phyloP scores from a whole-genome alignment of 2,329 filamentous ascomycete species.

The Lasiodiplodia citricola region DNA sequence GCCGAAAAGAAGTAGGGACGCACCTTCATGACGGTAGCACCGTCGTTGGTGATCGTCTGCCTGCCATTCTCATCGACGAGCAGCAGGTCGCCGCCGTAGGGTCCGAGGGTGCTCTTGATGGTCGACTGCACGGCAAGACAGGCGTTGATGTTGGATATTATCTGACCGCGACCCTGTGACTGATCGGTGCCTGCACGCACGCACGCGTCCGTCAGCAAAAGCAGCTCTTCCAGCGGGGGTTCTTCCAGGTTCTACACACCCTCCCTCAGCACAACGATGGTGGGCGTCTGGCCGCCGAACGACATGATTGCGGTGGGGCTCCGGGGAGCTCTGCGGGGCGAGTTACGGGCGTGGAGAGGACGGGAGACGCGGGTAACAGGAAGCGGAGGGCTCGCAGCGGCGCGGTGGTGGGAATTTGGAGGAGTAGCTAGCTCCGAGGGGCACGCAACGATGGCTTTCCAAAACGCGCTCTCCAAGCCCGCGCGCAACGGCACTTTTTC shows the following conservation, averaged over 20 bases:
- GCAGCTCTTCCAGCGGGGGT: background rate
- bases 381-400: background rate
- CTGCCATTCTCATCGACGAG: slow-evolving; percentile 94
- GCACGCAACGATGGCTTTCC: slow-evolving; percentile 24
- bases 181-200: slow-evolving; percentile 91
- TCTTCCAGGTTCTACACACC: slow-evolving; percentile 62
- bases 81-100: slow-evolving; percentile 94
- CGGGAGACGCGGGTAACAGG: background rate
- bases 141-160: slow-evolving; percentile 98
- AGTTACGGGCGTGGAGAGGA: background rate
- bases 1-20: slow-evolving; percentile 30
- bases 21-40: slow-evolving; percentile 98
- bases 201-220: slow-evolving; percentile 9
- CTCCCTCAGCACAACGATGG: slow-evolving; percentile 97
- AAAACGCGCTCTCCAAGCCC: slow-evolving; percentile 25
- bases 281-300: slow-evolving; percentile 96
- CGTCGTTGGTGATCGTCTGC: slow-evolving; percentile 99
- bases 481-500: slow-evolving; percentile 25
- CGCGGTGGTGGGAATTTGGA: slow-evolving; percentile 1
- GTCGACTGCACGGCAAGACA: slow-evolving; percentile 95
- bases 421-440: slow-evolving; percentile 25
- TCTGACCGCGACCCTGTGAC: slow-evolving; percentile 95
- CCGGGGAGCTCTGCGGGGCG: slow-evolving; percentile 16
- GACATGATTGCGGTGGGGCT: slow-evolving; percentile 66
- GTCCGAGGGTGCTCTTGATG: slow-evolving; percentile 93